Evolutionary conservation across 306 rosid species (phyloP).

Genomic region (Luffa aegyptiaca): DNA sequence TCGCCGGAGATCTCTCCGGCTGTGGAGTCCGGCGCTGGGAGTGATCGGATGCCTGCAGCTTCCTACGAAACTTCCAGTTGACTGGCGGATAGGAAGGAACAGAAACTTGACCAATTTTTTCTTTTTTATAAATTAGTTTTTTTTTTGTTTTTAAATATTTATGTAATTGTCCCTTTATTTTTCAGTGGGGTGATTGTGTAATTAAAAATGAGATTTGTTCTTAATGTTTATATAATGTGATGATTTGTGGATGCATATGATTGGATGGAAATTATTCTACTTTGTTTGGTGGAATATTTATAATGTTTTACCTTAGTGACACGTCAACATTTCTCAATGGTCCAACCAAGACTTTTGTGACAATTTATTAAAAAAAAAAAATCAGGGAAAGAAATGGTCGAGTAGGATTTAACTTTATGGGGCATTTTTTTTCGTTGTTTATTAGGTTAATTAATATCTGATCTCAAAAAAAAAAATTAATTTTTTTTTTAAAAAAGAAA

Average conservation of each 20-base stretch:
- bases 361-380: not conserved
- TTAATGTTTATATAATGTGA: not conserved
- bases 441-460: not conserved
- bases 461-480: not conserved
- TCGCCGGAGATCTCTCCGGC: not conserved
- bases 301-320: not conserved
- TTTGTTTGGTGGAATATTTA: not conserved
- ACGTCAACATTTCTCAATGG: not conserved
- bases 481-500: not conserved
- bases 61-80: not conserved
- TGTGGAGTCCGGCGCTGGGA: not conserved
- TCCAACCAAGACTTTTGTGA: not conserved
- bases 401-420: not conserved
- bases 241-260: not conserved
- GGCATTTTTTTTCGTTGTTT: not conserved
- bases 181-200: not conserved
- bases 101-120: not conserved
- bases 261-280: not conserved
- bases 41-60: not conserved
- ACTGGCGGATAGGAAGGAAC: not conserved
- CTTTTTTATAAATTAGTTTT: not conserved
- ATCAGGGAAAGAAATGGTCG: not conserved
- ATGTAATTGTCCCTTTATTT: not conserved
- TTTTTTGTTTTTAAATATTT: not conserved
- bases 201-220: slow-evolving; percentile 1